Conservation (phyloP, 441 rosid species). For the Melastoma candidum region DNA sequence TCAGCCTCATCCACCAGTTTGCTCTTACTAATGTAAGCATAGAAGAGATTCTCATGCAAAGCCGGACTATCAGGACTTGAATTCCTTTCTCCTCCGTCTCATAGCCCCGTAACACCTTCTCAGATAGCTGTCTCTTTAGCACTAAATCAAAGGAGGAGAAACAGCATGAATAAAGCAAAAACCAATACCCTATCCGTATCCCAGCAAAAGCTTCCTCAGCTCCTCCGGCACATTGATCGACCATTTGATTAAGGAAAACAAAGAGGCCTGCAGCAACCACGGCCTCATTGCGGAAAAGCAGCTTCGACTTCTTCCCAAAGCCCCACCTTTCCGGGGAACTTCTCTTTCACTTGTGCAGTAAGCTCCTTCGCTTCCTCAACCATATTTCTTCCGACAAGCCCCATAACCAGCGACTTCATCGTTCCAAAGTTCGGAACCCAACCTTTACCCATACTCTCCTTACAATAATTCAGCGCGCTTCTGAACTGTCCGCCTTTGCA, state of each 20-base stretch:
- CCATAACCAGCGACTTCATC: slow-evolving; percentile 63
- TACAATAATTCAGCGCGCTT: slow-evolving; percentile 41
- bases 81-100: too few relatives aligned
- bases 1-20: too few relatives aligned
- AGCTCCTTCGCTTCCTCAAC: slow-evolving; percentile 56
- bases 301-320: slow-evolving; percentile 77
- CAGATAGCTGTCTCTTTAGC: too few relatives aligned
- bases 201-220: too few relatives aligned
- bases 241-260: background rate
- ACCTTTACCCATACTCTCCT: slow-evolving; percentile 49
- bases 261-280: slow-evolving; percentile 2
- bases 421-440: slow-evolving; percentile 60
- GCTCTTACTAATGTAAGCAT: too few relatives aligned
- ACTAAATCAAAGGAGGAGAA: too few relatives aligned
- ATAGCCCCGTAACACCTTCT: too few relatives aligned
- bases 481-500: slow-evolving; percentile 57
- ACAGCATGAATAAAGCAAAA: too few relatives aligned
- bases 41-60: too few relatives aligned
- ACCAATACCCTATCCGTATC: too few relatives aligned
- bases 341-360: slow-evolving; percentile 39
- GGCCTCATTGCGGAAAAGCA: slow-evolving; percentile 35
- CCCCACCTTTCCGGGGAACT: slow-evolving; percentile 33
- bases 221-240: background rate
- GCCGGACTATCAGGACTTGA: too few relatives aligned
- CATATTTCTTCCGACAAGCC: slow-evolving; percentile 41